Percentiles rank a stretch among this genome's conserved stretches.
phyloP scores from a whole-genome alignment of 2,329 filamentous ascomycete species.

The Aspergillus versicolor region DNA sequence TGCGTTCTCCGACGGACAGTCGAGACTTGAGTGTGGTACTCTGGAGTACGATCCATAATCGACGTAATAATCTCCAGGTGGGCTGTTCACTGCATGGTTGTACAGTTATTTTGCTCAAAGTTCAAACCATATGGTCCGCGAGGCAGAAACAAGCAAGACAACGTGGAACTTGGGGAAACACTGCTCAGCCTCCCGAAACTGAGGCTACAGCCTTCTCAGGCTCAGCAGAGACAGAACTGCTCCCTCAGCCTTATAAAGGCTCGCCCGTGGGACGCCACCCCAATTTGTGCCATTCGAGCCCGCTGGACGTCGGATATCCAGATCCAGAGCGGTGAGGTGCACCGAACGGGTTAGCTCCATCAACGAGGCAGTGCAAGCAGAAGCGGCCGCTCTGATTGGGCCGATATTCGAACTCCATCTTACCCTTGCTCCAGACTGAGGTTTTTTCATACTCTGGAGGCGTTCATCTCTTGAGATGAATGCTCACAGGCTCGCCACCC shows the following conservation, averaged over 20 bases:
- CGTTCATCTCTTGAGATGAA: not conserved
- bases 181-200: not conserved
- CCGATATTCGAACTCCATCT: not conserved
- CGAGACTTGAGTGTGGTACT: not conserved
- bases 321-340: conserved; percentile 21
- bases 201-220: not conserved
- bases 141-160: not conserved
- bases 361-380: conserved; percentile 25
- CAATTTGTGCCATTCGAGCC: conserved; percentile 1
- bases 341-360: conserved; percentile 18
- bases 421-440: not conserved
- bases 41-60: conserved; percentile 4
- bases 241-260: conserved; percentile 9
- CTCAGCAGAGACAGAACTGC: not conserved
- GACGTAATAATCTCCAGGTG: conserved; percentile 3
- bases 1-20: not conserved
- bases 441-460: not conserved
- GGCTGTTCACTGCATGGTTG: not conserved
- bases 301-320: conserved; percentile 1
- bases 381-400: conserved; percentile 9
- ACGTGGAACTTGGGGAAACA: not conserved
- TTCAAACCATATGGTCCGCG: not conserved
- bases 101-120: not conserved
- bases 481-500: not conserved
- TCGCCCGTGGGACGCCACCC: not conserved